Evolutionary conservation across 2,329 filamentous ascomycete species (phyloP), one percentile per base, ranked within the genome.

Genomic region (Stachybotrys echinatus): DNA sequence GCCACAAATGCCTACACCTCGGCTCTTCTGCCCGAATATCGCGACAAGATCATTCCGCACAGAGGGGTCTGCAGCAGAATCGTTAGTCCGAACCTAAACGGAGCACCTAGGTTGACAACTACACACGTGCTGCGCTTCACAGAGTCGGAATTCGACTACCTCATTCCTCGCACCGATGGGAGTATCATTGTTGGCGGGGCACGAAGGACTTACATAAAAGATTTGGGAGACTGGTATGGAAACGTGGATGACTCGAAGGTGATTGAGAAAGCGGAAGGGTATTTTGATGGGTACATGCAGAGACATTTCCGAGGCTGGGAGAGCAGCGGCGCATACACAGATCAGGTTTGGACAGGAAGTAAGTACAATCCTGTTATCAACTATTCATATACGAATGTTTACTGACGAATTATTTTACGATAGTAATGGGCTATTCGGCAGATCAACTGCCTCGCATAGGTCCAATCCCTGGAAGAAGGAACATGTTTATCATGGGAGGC

Each of bases 261-360:
- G 4, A 74, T 81, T n/a, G 65, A 68, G 4, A 53, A 61, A 0
- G 72, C 72, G 0, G 63, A 64, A 31, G 46, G 61, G 21, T 74
- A 79, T 56, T 80, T 77, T 52, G 64, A 73, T 20, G 64, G 64
- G 0, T 76, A 75, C 48, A 79, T 79, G 70, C 71, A 74, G 52
- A 59, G 66, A 5, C 67, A 68, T 45, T 79, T 78, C 49, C 59
- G 52, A 1, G 76, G 76, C 0, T 81, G 76, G 77, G 72, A 77
- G 45, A 54, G 69, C 3, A 72, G 63, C 19, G 63, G 61, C 5
- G 72, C 70, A 5, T 46, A 20, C 68, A 58, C 64, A 0, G 61
- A 71, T 20, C 59, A 60, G 4, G 43, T 72, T 2, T 77, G 74
- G 74, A 73, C 68, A 6, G 73, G 68, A n/a, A 73, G 63, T 60